Base-by-base conservation (phyloP, 805 yeast species). In the Jamesozyma spencerorum region DNA sequence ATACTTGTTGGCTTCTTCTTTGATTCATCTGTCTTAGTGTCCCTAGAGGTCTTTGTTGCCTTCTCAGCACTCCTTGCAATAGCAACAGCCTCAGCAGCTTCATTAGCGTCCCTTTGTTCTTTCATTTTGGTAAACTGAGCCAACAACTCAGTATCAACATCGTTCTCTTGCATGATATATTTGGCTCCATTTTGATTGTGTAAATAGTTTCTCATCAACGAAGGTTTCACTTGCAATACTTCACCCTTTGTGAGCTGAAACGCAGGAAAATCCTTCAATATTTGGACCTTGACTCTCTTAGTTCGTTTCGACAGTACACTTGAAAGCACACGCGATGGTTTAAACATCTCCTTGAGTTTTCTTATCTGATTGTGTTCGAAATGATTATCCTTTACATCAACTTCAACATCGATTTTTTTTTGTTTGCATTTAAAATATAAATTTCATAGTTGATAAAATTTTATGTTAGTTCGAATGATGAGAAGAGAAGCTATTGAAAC, bases 131-230 rank as follows among this genome's bases (percentile, higher is more conserved):
- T 40, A 30, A 40, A 45, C 5, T 37, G 26, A 5, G 43, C 34
- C 20, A 53, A 34, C 15, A 58, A 42, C 2, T 22, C n/a, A 15
- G 26, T 18, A 41, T 58, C 53, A 12, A 60, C 46, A 41, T 37
- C 40, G 14, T 36, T 24, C 13, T 49, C 64, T 32, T 48, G 31
- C 20, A 70, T 57, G 18, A 85, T 69, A 54, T 85, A 87, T 15
- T 75, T 72, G 3, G 95, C 96, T 34, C 85, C 83, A 52, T 84
- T 79, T 45, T 67, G 53, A 33, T 75, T 74, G 52, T 85, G 85
- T 42, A 87, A 70, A 50, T 65, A 74, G 63, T 84, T 85, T 55
- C 90, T 75, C 95, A 87, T 87, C 46, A 75, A 68, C 18, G 86
- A 83, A 24, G 95, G 87, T 46, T 76, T 71, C 15, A 87, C 95